Percentiles rank a stretch among this genome's conserved stretches.
Evolutionary conservation across 768 basidiomycete species (phyloP).

Genomic region (Tulasnella sp.): DNA sequence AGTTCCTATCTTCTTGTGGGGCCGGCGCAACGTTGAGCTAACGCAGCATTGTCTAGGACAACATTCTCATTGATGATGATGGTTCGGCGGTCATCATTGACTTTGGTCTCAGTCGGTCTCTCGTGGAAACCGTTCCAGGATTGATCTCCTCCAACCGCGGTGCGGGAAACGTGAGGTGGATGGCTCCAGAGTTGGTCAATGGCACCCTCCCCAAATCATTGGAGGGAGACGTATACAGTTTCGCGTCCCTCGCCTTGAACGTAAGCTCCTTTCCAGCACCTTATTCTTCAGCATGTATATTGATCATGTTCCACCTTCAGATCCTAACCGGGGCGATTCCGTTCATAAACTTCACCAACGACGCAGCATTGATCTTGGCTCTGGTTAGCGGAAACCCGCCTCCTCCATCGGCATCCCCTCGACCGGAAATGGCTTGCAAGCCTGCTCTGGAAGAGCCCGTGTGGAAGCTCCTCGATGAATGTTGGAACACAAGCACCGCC

Average conservation of each 20-base stretch:
- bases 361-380: neutral
- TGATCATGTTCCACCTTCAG: neutral
- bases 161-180: constrained; percentile 6
- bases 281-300: neutral
- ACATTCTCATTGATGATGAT: constrained; percentile 21
- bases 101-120: constrained; percentile 18
- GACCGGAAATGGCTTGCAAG: neutral
- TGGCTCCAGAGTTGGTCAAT: constrained; percentile 7
- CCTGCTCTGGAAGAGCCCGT: neutral
- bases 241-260: constrained; percentile 1
- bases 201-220: neutral
- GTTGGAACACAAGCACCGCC: neutral
- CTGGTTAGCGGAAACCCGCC: neutral
- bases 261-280: neutral
- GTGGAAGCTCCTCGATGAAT: neutral
- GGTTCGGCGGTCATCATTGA: constrained; percentile 12
- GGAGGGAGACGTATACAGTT: neutral
- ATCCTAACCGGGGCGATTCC: neutral
- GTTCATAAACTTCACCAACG: neutral
- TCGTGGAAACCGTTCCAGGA: neutral
- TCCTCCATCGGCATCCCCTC: neutral
- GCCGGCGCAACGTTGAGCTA: neutral
- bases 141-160: neutral
- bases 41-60: neutral
- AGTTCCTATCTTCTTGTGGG: neutral